Conservation (phyloP, 2,329 filamentous ascomycete genomes). For the Fusarium equiseti region DNA sequence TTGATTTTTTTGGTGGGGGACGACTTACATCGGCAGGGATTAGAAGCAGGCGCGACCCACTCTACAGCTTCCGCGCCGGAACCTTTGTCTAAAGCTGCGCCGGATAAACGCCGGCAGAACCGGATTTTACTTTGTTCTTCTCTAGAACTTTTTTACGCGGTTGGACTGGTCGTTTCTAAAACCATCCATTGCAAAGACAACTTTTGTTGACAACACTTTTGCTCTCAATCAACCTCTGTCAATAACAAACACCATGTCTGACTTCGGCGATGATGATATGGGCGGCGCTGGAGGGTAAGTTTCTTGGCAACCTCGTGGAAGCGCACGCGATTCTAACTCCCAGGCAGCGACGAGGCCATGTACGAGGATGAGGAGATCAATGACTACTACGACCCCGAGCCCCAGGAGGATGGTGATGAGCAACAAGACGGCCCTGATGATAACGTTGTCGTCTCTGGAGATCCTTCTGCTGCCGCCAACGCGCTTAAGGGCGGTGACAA, state of each 20-base stretch:
- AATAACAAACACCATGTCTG: slow-evolving; percentile 69
- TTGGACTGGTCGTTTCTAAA: slow-evolving; percentile 38
- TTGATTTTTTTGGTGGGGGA: slow-evolving; percentile 49
- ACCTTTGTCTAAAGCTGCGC: slow-evolving; percentile 9
- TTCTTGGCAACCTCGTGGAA: not conserved
- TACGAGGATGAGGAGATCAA: slow-evolving; percentile 77
- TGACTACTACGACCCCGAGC: slow-evolving; percentile 68
- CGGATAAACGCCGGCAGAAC: slow-evolving; percentile 52
- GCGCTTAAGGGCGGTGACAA: slow-evolving; percentile 66
- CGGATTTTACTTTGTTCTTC: slow-evolving; percentile 41
- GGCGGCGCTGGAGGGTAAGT: slow-evolving; percentile 69
- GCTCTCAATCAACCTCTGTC: slow-evolving; percentile 3
- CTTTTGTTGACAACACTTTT: slow-evolving; percentile 3
- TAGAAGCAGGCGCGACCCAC: slow-evolving; percentile 12
- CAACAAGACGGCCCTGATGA: slow-evolving; percentile 67
- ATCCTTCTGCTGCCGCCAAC: slow-evolving; percentile 70
- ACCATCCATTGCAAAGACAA: slow-evolving; percentile 34
- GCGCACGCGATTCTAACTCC: slow-evolving; percentile 40
- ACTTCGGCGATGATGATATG: slow-evolving; percentile 76
- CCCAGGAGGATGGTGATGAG: slow-evolving; percentile 65
- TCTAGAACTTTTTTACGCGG: slow-evolving; percentile 50
- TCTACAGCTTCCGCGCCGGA: not conserved
- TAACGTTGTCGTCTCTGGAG: slow-evolving; percentile 71
- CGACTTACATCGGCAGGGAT: slow-evolving; percentile 16
- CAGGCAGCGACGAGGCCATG: slow-evolving; percentile 73